A percentile compares a stretch with the other conserved stretches of the same genome.
Evolutionary conservation across 1,284 basidiomycete genomes (phyloP).

Genomic region (Pisolithus thermaeus): DNA sequence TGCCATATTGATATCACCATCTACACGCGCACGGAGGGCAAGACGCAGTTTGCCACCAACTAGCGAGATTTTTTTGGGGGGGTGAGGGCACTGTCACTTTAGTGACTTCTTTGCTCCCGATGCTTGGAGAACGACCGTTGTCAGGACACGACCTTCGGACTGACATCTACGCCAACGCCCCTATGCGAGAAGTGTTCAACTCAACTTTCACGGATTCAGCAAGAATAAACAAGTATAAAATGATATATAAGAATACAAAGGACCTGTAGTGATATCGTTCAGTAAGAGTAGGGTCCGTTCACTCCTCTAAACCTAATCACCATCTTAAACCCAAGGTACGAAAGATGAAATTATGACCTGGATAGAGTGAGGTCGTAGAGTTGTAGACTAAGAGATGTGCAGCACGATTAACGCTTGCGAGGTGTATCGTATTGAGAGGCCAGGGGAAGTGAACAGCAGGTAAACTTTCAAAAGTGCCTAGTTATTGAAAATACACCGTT

Average conservation of each 20-base stretch:
- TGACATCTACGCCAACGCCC: too few species aligned
- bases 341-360: neutral
- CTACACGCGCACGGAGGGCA: too few species aligned
- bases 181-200: too few species aligned
- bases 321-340: neutral
- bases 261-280: neutral
- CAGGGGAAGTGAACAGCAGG: neutral
- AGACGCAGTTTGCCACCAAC: too few species aligned
- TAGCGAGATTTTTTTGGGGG: too few species aligned
- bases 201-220: too few species aligned
- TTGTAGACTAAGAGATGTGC: neutral
- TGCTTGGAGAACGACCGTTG: too few species aligned
- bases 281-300: slow-evolving; percentile 1
- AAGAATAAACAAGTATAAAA: slow-evolving; percentile 7
- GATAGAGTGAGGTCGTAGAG: neutral
- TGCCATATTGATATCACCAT: too few species aligned
- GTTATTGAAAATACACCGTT: slow-evolving; percentile 76
- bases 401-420: neutral
- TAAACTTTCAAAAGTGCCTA: neutral
- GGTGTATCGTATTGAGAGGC: neutral
- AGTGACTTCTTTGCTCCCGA: too few species aligned
- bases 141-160: too few species aligned
- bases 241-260: slow-evolving; percentile 5
- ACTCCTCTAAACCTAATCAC: neutral
- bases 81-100: too few species aligned